These are phyloP conservation scores for Amanita rubescens DNA, from an alignment of 768 basidiomycete genomes.

Conservation along the genomic window DNA sequence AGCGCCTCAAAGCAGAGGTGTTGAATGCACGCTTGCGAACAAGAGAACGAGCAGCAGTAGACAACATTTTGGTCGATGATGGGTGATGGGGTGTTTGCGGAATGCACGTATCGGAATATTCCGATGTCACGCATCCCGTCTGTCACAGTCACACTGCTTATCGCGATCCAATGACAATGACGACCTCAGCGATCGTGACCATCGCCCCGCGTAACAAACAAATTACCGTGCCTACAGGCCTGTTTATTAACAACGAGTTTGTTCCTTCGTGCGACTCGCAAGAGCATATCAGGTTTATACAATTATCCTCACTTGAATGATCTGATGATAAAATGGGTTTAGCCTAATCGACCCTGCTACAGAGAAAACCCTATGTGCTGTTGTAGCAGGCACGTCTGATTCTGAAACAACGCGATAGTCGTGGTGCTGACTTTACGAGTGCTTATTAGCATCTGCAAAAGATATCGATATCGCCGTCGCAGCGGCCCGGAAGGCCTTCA, in stretches of 20 bases:
- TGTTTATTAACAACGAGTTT: conserved; percentile 91
- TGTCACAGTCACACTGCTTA: not conserved
- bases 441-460: conserved; percentile 45
- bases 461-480: conserved; percentile 83
- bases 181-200: conserved; percentile 31
- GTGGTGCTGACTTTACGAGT: conserved; percentile 1
- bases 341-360: conserved; percentile 80
- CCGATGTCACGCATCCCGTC: conserved; percentile 3
- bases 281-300: conserved; percentile 51
- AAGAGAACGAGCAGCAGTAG: conserved; percentile 36
- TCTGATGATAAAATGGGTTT: conserved; percentile 10
- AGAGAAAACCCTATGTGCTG: conserved; percentile 62
- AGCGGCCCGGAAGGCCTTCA: conserved; percentile 77
- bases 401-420: not conserved
- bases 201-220: conserved; percentile 37
- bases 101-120: not conserved
- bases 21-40: conserved; percentile 37
- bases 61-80: conserved; percentile 28
- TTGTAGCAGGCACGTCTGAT: conserved; percentile 48
- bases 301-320: not conserved
- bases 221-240: conserved; percentile 66
- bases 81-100: not conserved
- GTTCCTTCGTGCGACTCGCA: conserved; percentile 65
- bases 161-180: conserved; percentile 23
- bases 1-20: conserved; percentile 33